Percentiles rank a stretch among this genome's conserved stretches.
phyloP scores from a whole-genome alignment of 176 grass and related monocot species.

The Olyra latifolia region DNA sequence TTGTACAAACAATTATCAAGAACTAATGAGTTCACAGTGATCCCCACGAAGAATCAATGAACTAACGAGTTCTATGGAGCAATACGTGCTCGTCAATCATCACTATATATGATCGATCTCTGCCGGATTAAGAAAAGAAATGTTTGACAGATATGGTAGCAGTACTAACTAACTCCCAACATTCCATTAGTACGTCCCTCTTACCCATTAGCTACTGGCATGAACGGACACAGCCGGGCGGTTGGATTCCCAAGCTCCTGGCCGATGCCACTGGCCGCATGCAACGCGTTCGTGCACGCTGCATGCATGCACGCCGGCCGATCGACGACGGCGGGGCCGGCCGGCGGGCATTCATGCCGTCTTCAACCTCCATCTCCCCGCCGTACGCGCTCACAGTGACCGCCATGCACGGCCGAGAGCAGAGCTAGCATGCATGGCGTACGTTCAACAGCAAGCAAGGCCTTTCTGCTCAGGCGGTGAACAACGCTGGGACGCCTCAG shows the following conservation, averaged over 20 bases:
- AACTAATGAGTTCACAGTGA: too few species aligned
- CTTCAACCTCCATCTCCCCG: not conserved
- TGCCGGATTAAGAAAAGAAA: not conserved
- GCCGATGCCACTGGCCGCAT: not conserved
- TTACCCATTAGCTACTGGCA: not conserved
- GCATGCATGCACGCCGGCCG: not conserved
- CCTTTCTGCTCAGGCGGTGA: conserved; percentile 17
- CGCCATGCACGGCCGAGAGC: not conserved
- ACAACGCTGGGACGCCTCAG: not conserved
- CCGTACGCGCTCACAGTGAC: not conserved
- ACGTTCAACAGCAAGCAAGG: not conserved
- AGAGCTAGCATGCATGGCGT: not conserved
- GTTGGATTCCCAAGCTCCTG: not conserved
- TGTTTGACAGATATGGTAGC: not conserved
- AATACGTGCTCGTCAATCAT: too few species aligned
- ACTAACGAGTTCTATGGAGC: not conserved
- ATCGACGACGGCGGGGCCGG: not conserved
- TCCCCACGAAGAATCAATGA: too few species aligned
- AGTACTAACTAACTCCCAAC: not conserved
- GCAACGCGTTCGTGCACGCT: not conserved
- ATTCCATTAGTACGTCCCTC: not conserved
- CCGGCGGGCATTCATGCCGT: not conserved
- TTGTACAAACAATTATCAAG: too few species aligned
- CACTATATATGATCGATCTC: not conserved
- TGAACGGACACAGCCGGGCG: not conserved